Conservation (phyloP, 352 stramenopile species). For the Globisporangium heterothallicum region DNA sequence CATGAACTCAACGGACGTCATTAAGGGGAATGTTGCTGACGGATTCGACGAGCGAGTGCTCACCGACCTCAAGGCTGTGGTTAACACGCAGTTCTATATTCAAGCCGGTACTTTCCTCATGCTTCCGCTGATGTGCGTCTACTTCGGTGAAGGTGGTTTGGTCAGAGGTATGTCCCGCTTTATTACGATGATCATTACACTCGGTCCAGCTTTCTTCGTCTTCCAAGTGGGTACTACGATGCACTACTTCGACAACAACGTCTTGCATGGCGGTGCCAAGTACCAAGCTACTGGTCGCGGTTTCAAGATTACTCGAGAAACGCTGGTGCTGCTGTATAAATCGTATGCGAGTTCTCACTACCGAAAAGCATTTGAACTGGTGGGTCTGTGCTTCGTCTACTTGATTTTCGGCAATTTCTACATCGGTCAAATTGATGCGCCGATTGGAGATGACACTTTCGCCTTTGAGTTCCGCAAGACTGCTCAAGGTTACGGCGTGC, state of each 20-base stretch:
- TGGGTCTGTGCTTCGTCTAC: slow-evolving; percentile 69
- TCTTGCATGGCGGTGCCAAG: slow-evolving; percentile 67
- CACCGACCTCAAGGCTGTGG: slow-evolving; percentile 50
- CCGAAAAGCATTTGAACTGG: slow-evolving; percentile 68
- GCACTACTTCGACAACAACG: slow-evolving; percentile 83
- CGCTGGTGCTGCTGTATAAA: slow-evolving; percentile 73
- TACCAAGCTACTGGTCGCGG: slow-evolving; percentile 75
- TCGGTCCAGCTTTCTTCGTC: slow-evolving; percentile 68
- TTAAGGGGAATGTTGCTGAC: slow-evolving; percentile 44
- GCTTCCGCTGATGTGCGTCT: slow-evolving; percentile 68
- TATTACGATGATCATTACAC: slow-evolving; percentile 71
- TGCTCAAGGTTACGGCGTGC: slow-evolving; percentile 62
- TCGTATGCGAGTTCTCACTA: slow-evolving; percentile 69
- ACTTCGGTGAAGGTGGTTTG: slow-evolving; percentile 69
- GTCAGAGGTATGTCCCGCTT: slow-evolving; percentile 57
- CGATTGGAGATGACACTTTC: slow-evolving; percentile 45
- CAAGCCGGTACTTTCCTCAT: slow-evolving; percentile 69
- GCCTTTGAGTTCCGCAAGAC: slow-evolving; percentile 56
- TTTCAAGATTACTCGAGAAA: slow-evolving; percentile 81
- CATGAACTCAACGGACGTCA: slow-evolving; percentile 64
- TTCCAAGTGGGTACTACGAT: slow-evolving; percentile 82
- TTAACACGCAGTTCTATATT: slow-evolving; percentile 84
- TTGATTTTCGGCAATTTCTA: slow-evolving; percentile 59
- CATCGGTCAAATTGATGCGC: slow-evolving; percentile 50
- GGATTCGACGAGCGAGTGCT: slow-evolving; percentile 59